Evolutionary conservation across 495 filamentous ascomycete genomes (phyloP).

Genomic region (Wilcoxina mikolae): DNA sequence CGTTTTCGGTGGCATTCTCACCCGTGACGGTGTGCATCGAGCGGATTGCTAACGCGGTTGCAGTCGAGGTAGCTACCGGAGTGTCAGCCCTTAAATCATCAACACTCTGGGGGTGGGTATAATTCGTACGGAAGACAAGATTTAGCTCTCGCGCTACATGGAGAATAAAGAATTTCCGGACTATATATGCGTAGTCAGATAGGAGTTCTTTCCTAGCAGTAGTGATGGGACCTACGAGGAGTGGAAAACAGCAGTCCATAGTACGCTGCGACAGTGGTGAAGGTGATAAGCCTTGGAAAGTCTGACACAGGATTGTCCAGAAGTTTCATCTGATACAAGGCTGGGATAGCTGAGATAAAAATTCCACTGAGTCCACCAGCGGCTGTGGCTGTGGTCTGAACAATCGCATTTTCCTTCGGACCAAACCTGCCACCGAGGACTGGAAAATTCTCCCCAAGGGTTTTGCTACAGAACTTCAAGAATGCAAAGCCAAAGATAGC

Average conservation of each 20-base stretch:
- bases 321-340: constrained; percentile 45
- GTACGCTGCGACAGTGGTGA: constrained; percentile 50
- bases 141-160: constrained; percentile 47
- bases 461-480: constrained; percentile 40
- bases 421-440: constrained; percentile 48
- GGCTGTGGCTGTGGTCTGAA: constrained; percentile 49
- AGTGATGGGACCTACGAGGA: constrained; percentile 30
- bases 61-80: constrained; percentile 37
- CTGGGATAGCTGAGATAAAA: constrained; percentile 49
- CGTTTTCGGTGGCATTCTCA: constrained; percentile 31
- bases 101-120: no score
- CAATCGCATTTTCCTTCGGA: constrained; percentile 52
- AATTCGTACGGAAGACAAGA: constrained; percentile 52
- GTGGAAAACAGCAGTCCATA: constrained; percentile 55
- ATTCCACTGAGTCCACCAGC: constrained; percentile 48
- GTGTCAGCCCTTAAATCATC: no score
- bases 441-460: constrained; percentile 36
- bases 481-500: constrained; percentile 55
- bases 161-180: constrained; percentile 56
- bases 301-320: constrained; percentile 39
- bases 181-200: constrained; percentile 10
- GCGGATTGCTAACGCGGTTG: constrained; percentile 49
- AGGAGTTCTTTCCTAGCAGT: not conserved
- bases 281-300: constrained; percentile 44
- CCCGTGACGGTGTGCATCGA: constrained; percentile 46